A percentile compares a stretch with the other conserved stretches of the same genome.
Evolutionary conservation across 345 rosid genomes (phyloP).

Genomic region (Camelina hispida): DNA sequence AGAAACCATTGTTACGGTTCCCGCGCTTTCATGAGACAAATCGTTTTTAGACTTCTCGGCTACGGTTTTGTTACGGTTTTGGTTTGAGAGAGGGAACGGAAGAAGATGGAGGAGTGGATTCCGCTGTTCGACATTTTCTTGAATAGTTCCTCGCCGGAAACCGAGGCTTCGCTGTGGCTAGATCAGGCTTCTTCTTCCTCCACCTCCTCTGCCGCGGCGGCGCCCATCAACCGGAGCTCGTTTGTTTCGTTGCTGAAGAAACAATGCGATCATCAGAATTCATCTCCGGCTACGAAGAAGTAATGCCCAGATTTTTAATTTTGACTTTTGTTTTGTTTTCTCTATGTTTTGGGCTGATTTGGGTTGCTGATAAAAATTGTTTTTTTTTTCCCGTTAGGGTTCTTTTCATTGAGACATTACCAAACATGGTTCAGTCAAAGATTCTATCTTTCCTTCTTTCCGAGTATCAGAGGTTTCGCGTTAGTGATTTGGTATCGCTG

Average conservation of each 20-base stretch:
- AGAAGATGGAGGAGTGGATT: slow-evolving; percentile 67
- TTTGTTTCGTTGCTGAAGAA: slow-evolving; percentile 61
- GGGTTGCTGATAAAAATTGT: slow-evolving; percentile 14
- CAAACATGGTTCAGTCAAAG: slow-evolving; percentile 63
- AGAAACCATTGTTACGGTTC: too few relatives aligned
- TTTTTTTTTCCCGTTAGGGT: slow-evolving; percentile 46
- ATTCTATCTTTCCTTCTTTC: slow-evolving; percentile 64
- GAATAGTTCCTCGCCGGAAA: slow-evolving; percentile 64
- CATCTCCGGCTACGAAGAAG: slow-evolving; percentile 54
- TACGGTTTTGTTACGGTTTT: too few relatives aligned
- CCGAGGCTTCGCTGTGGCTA: slow-evolving; percentile 75
- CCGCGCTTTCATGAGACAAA: too few relatives aligned
- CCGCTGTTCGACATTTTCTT: slow-evolving; percentile 68
- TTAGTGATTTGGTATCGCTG: slow-evolving; percentile 53
- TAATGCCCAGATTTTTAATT: slow-evolving; percentile 30
- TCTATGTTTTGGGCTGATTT: slow-evolving; percentile 1
- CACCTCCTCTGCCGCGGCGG: background rate
- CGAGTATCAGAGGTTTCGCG: slow-evolving; percentile 58
- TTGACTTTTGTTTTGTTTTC: background rate
- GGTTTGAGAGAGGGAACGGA: background rate
- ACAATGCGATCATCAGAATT: slow-evolving; percentile 39
- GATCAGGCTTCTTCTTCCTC: slow-evolving; percentile 51
- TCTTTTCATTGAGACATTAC: slow-evolving; percentile 73
- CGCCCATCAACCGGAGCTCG: slow-evolving; percentile 61
- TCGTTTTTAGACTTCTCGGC: too few relatives aligned